Evolutionary conservation across 2,329 filamentous ascomycete species (phyloP).

Genomic region (Chrysoporthe puriensis): DNA sequence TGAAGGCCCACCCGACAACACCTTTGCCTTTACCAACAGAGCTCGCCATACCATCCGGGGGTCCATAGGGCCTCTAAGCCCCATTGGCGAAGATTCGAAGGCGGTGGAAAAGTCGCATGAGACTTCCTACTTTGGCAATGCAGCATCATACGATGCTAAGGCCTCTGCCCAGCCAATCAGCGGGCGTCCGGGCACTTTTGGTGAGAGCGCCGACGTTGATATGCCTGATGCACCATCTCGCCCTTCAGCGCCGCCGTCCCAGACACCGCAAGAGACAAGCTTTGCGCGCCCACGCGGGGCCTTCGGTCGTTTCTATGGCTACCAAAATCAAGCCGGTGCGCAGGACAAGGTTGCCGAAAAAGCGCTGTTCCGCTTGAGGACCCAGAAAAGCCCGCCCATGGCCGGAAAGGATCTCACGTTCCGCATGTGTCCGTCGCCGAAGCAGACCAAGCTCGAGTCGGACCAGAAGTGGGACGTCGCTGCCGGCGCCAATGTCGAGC

Average conservation of each 20-base stretch:
- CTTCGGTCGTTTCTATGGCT: conserved; percentile 39
- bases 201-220: conserved; percentile 35
- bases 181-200: conserved; percentile 5
- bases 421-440: conserved; percentile 79
- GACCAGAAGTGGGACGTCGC: conserved; percentile 65
- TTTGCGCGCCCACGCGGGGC: conserved; percentile 42
- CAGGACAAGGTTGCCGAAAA: conserved; percentile 53
- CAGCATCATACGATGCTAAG: conserved; percentile 23
- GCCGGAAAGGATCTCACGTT: conserved; percentile 81
- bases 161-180: conserved; percentile 32
- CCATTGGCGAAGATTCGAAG: conserved; percentile 37
- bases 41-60: conserved; percentile 31
- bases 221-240: conserved; percentile 33
- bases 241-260: conserved; percentile 31
- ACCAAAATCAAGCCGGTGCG: conserved; percentile 37
- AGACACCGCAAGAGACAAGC: conserved; percentile 46
- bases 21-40: conserved; percentile 40
- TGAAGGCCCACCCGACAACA: conserved; percentile 41
- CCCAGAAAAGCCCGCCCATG: conserved; percentile 73
- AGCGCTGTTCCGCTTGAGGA: conserved; percentile 54
- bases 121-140: conserved; percentile 21
- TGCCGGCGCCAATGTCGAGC: conserved; percentile 50
- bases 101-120: conserved; percentile 11
- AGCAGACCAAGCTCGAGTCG: conserved; percentile 81
- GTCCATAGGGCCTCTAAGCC: conserved; percentile 32